These are phyloP conservation scores for Aureobasidium namibiae DNA, from an alignment of 2,329 filamentous ascomycete genomes.

Conservation along the genomic window DNA sequence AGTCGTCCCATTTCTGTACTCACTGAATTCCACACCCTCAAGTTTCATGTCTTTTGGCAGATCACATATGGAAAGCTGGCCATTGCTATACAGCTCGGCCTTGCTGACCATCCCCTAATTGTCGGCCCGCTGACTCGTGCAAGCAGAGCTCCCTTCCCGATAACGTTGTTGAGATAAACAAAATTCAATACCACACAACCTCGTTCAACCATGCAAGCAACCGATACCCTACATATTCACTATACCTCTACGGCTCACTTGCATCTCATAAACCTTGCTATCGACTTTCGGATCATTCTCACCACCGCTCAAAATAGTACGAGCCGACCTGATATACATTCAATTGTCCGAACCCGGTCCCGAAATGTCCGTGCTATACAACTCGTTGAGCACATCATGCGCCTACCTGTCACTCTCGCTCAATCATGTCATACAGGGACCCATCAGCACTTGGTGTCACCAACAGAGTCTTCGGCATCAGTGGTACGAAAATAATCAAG, in stretches of 20 bases:
- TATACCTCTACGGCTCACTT: background rate
- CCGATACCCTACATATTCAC: background rate
- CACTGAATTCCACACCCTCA: background rate
- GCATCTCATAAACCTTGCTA: background rate
- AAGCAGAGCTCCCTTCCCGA: background rate
- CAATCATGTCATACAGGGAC: background rate
- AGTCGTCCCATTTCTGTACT: background rate
- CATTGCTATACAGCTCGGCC: background rate
- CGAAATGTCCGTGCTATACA: background rate
- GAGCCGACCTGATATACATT: background rate
- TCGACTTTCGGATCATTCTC: background rate
- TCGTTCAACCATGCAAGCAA: background rate
- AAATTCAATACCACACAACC: background rate
- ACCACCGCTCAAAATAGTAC: background rate
- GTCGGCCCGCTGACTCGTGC: constrained; percentile 4
- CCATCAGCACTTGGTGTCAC: background rate
- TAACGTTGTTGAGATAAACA: background rate
- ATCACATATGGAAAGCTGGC: too few relatives aligned
- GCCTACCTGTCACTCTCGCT: background rate
- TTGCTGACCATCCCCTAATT: constrained; percentile 4
- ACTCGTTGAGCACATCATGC: constrained; percentile 2
- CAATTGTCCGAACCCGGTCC: background rate
- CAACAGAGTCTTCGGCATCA: background rate
- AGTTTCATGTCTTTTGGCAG: too few relatives aligned
- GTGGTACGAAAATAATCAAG: constrained; percentile 1